Base-by-base conservation (phyloP, 148 eudicot species). In the Oxyria digyna region DNA sequence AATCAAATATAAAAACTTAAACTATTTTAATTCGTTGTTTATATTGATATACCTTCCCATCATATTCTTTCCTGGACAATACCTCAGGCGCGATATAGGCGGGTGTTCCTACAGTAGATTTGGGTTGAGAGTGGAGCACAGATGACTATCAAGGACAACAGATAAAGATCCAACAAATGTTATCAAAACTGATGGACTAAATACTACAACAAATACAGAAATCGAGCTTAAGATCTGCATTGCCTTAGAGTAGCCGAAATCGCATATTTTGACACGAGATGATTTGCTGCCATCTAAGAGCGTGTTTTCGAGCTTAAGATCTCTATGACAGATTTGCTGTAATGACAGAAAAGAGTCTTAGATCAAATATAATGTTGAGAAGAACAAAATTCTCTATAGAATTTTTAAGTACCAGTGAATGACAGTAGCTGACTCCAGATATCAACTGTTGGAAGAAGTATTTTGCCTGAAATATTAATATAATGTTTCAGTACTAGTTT, bases 71-170 rank as follows among this genome's bases (percentile, higher is more conserved):
- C 64, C 83, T 81, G 32, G 82, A 80, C 7, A 89, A 74, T 62
- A 89, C 91, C 70, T 89, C 96, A 31, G 96, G 96, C 3, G 96
- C 96, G 26, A 89, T 86, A 50, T 89, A 89, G 48, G 96, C 96
- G 0, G 96, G 96, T 50, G 96, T 89, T 74, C 96, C 96, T 0
- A 89, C 96, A 0, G 91, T 87, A 14, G 96, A 89, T 79, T 89
- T 89, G 4, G 96, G 96, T 73, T 85, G 89, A 15, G 96, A 89
- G 72, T 89, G 91, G 33, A 89, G 72, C 49, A 83, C 87, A 4
- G 96, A 74, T 46, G 96, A 89, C 88, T 89, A 74, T 27, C 33
- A 72, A 48, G 67, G 49, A 24, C 33, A n/a, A 12, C 4, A 43
- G 29, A 14, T 1, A 3, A 46, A 27, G 40, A 69, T 8, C 3